Conservation (phyloP, 2,329 filamentous ascomycete genomes). For the Cryphonectria nitschkei region DNA sequence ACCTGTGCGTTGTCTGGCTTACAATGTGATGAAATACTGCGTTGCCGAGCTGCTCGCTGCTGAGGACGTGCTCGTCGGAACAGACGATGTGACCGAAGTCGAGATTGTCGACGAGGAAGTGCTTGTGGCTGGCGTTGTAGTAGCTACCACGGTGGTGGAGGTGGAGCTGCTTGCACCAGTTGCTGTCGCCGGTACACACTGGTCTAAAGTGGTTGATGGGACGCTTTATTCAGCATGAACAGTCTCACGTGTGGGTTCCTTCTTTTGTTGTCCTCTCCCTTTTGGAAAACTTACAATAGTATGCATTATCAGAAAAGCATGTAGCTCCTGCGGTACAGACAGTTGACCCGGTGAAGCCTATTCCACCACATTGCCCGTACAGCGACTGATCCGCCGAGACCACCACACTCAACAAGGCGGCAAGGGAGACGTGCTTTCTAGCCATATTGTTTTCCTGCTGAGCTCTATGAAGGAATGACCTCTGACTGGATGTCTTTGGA, state of each 20-base stretch:
- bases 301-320: conserved; percentile 23
- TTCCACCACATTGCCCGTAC: conserved; percentile 26
- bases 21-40: conserved; percentile 49
- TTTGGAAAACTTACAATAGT: conserved; percentile 16
- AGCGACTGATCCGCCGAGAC: conserved; percentile 31
- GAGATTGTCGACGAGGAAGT: conserved; percentile 6
- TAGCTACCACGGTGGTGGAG: neutral
- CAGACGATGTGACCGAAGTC: conserved; percentile 9
- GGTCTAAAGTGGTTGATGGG: neutral
- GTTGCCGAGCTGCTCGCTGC: conserved; percentile 12
- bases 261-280: too few relatives aligned
- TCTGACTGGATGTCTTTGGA: neutral
- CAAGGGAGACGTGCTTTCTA: neutral
- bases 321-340: conserved; percentile 17
- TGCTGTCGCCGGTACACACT: conserved; percentile 22
- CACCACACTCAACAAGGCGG: conserved; percentile 2
- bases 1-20: conserved; percentile 17
- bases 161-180: neutral
- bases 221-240: too few relatives aligned
- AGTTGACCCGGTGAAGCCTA: conserved; percentile 24
- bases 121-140: neutral
- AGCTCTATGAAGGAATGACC: neutral
- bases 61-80: conserved; percentile 11
- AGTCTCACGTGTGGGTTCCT: neutral
- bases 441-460: conserved; percentile 6